Evolutionary conservation across 352 stramenopile genomes (phyloP), one percentile per base, ranked within the genome.

Genomic region (Phytophthora agathidicida): DNA sequence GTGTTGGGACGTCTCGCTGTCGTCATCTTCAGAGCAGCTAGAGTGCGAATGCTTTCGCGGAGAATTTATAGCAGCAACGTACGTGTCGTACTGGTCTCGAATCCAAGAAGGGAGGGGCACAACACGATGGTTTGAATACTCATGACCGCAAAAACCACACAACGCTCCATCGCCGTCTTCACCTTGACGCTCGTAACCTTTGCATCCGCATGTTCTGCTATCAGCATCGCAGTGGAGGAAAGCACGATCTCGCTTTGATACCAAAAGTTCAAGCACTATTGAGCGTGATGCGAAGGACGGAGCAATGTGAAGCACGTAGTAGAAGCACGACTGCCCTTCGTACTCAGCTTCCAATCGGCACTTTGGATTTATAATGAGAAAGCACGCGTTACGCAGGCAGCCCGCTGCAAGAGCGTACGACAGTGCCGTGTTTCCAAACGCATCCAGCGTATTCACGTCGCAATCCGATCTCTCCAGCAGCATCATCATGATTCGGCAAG

Each of bases 41-140:
- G 48, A 62, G 17, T 16, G 5, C 3, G 8, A 38, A 22, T 45
- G 30, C 59, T 53, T 48, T 35, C 19, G 22, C 19, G 24, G 22
- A 20, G 23, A 33, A 1, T 43, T 56, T 24, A 11, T 17, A 32
- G 24, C n/a, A 37, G 9, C 24, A 9, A 61, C 3, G 32, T 91
- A 92, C 41, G 76, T 82, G 44, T 88, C 83, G 60, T 87, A 89
- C 38, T 88, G 76, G 32, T 92, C 83, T 31, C 65, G 58, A 54
- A 88, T 86, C 83, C 83, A 92, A 17, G 83, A 79, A 2, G 83
- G 83, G 27, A 77, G 73, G 14, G 83, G 80, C 3, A 89, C 23
- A 3, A 64, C 43, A 5, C 16, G 28, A 30, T 92, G 83, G 0
- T 11, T 27, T 2, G 42, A 32, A 1, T 49, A 44, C 13, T 41